phyloP scores from a whole-genome alignment of 192 early-diverging fungal genomes.

The Backusella luteola region DNA sequence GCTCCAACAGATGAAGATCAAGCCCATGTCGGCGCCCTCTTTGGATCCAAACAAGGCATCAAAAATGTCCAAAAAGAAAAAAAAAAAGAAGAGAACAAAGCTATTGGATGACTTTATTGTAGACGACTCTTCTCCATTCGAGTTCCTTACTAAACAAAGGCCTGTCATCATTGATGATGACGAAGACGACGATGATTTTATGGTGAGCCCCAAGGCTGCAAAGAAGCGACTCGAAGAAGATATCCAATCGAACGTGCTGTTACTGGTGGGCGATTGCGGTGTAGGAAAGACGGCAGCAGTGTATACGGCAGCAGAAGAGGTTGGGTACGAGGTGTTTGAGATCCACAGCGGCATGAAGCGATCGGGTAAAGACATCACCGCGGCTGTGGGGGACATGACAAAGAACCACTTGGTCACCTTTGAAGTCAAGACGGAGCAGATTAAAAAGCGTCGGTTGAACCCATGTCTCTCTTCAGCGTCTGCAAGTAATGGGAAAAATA shows the following conservation, averaged over 20 bases:
- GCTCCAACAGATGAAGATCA: constrained; percentile 28
- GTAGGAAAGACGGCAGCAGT: constrained; percentile 75
- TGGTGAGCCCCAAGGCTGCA: neutral
- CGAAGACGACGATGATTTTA: constrained; percentile 6
- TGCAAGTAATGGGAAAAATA: neutral
- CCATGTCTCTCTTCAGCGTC: neutral
- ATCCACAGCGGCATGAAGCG: constrained; percentile 66
- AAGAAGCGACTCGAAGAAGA: constrained; percentile 4
- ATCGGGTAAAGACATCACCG: constrained; percentile 68
- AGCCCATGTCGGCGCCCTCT: constrained; percentile 12
- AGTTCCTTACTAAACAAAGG: neutral
- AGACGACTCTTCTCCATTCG: neutral
- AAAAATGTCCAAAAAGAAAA: neutral
- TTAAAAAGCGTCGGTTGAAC: constrained; percentile 3
- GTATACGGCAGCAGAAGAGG: constrained; percentile 67
- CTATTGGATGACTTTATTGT: neutral
- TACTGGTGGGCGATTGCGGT: constrained; percentile 69
- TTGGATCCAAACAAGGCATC: neutral
- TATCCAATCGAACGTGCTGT: constrained; percentile 36
- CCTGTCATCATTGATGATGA: neutral
- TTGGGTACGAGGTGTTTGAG: constrained; percentile 77
- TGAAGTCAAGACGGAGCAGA: constrained; percentile 9
- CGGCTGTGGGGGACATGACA: constrained; percentile 67
- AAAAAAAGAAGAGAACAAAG: neutral
- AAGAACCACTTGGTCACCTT: constrained; percentile 68